Percentiles rank a stretch among this genome's conserved stretches.
These are phyloP conservation scores for Colletotrichum godetiae DNA, from an alignment of 2,329 filamentous ascomycete species.

Conservation along the genomic window DNA sequence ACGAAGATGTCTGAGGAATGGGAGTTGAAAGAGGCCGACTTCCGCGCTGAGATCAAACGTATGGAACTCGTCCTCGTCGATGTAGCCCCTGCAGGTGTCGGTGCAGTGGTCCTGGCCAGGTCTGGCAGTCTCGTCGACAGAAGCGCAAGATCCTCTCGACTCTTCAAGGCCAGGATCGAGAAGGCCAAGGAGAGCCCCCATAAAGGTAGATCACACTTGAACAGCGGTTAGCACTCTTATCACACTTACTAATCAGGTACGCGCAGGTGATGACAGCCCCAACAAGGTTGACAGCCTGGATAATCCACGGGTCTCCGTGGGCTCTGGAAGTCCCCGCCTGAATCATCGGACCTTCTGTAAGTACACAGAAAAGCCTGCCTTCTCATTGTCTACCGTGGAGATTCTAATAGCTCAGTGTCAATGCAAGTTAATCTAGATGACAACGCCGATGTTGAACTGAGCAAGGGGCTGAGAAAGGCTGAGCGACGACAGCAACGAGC, in stretches of 20 bases:
- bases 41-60: constrained; percentile 52
- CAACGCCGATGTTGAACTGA: constrained; percentile 30
- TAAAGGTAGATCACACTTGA: constrained; percentile 6
- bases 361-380: not conserved
- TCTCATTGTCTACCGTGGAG: no score
- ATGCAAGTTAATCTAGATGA: constrained; percentile 21
- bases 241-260: not conserved
- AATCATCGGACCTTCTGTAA: constrained; percentile 25
- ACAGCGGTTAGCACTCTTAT: not conserved
- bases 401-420: constrained; percentile 19
- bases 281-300: not conserved
- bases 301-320: not conserved
- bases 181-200: constrained; percentile 36
- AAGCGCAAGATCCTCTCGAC: constrained; percentile 42
- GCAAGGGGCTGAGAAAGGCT: constrained; percentile 16
- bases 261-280: not conserved
- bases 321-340: not conserved
- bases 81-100: constrained; percentile 51
- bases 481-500: not conserved
- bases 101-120: constrained; percentile 56
- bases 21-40: constrained; percentile 49
- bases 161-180: constrained; percentile 46
- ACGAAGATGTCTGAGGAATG: constrained; percentile 51
- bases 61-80: constrained; percentile 50
- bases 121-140: constrained; percentile 55